A percentile compares a stretch with the other conserved stretches of the same genome.
Evolutionary conservation across 1,139 yeast genomes (phyloP).

Genomic region (Candida dubliniensis): DNA sequence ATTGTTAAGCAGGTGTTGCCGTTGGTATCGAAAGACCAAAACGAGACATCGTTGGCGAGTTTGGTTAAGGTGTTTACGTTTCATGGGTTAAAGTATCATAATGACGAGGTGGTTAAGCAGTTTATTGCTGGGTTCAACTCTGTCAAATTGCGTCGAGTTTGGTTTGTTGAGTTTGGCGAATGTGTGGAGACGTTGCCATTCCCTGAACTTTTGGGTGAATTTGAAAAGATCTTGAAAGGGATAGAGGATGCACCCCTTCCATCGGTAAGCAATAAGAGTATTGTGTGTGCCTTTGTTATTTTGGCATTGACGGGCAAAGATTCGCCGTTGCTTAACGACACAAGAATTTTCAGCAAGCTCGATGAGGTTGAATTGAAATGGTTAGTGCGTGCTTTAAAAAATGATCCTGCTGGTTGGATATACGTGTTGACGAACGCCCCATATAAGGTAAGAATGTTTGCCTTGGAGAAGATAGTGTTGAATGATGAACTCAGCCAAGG

Average conservation of each 20-base stretch:
- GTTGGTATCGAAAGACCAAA: constrained; percentile 67
- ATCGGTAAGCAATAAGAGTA: constrained; percentile 47
- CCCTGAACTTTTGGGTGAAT: constrained; percentile 8
- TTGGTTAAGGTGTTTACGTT: constrained; percentile 51
- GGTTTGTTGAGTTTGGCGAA: constrained; percentile 60
- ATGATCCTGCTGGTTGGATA: constrained; percentile 40
- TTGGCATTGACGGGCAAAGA: constrained; percentile 8
- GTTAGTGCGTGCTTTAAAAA: constrained; percentile 47
- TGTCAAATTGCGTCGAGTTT: constrained; percentile 55
- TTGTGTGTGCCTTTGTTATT: constrained; percentile 49
- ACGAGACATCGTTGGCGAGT: constrained; percentile 59
- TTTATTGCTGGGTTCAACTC: constrained; percentile 56
- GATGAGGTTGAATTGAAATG: constrained; percentile 48
- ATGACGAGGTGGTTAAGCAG: constrained; percentile 11
- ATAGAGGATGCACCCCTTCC: constrained; percentile 50
- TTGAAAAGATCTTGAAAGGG: constrained; percentile 38
- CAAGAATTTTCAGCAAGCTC: constrained; percentile 52
- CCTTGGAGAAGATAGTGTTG: constrained; percentile 14
- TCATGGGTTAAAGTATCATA: constrained; percentile 27
- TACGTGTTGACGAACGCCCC: constrained; percentile 38
- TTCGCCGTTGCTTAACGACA: constrained; percentile 34
- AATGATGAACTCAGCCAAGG: constrained; percentile 13
- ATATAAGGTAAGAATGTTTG: constrained; percentile 31
- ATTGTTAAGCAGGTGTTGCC: constrained; percentile 49
- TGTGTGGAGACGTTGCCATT: constrained; percentile 11